Percentiles rank a stretch among this genome's conserved stretches.
Conservation (phyloP, 1,284 basidiomycete genomes). For the Caloboletus firmus region DNA sequence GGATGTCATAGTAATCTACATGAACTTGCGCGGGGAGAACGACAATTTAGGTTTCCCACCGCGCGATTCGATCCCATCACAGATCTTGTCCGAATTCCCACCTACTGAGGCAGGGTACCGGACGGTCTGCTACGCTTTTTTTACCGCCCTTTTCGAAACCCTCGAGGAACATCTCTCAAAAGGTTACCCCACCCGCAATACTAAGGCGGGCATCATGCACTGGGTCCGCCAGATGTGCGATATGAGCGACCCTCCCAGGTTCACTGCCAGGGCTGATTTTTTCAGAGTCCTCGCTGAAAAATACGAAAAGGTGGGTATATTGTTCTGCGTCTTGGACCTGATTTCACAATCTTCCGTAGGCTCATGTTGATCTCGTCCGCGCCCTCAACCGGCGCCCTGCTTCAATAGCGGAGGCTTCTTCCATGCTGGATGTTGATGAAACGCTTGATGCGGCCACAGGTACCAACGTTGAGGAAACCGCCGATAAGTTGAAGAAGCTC, state of each 20-base stretch:
- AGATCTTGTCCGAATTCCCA: conserved; percentile 7
- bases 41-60: conserved; percentile 7
- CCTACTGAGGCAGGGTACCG: neutral
- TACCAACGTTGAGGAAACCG: neutral
- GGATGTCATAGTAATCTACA: conserved; percentile 9
- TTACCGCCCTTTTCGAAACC: conserved; percentile 13
- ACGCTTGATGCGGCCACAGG: no score
- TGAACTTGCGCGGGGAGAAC: conserved; percentile 14
- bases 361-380: no score
- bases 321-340: neutral
- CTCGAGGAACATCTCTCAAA: conserved; percentile 2
- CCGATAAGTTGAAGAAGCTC: neutral
- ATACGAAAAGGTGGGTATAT: neutral
- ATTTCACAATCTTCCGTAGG: no score
- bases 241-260: neutral
- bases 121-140: conserved; percentile 7
- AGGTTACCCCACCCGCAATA: neutral
- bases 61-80: conserved; percentile 8
- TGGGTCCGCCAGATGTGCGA: neutral
- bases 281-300: neutral
- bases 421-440: neutral
- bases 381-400: neutral
- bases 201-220: neutral
- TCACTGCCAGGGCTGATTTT: neutral
- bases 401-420: neutral